phyloP scores from a whole-genome alignment of 352 stramenopile species.

The Thraustotheca clavata region DNA sequence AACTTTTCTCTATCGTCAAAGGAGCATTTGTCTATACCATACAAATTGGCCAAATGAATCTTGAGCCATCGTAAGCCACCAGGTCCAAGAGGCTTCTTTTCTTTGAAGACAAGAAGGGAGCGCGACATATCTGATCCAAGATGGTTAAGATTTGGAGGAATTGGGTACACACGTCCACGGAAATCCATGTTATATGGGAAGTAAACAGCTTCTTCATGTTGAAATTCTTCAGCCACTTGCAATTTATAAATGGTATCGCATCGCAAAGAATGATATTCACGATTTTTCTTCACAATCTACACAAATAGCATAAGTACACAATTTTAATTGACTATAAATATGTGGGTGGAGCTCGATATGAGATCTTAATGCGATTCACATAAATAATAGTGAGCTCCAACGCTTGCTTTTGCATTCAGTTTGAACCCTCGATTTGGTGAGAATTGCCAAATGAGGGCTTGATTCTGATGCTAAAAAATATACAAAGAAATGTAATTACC shows the following conservation, averaged over 20 bases:
- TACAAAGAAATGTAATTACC: constrained; percentile 34
- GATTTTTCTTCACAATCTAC: constrained; percentile 74
- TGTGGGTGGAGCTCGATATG: constrained; percentile 8
- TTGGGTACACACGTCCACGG: constrained; percentile 95
- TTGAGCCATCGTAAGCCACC: constrained; percentile 97
- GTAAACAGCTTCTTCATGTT: constrained; percentile 95
- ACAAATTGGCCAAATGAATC: constrained; percentile 92
- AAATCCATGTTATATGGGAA: constrained; percentile 99
- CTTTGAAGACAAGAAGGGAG: constrained; percentile 92
- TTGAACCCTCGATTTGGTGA: constrained; percentile 50
- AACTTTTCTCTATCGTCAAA: constrained; percentile 96
- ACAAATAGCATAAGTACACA: constrained; percentile 12
- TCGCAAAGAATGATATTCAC: constrained; percentile 90
- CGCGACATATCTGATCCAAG: constrained; percentile 97
- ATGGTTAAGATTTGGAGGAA: constrained; percentile 98
- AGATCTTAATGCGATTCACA: constrained; percentile 27
- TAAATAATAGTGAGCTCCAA: not conserved
- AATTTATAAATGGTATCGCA: constrained; percentile 95
- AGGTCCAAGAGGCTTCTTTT: constrained; percentile 91
- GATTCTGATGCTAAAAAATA: constrained; percentile 55
- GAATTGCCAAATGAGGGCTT: constrained; percentile 50
- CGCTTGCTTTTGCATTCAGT: constrained; percentile 63
- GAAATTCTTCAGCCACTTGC: constrained; percentile 93
- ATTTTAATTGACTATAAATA: constrained; percentile 22
- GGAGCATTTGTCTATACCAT: constrained; percentile 89